Evolutionary conservation across 2,329 filamentous ascomycete genomes (phyloP).

Genomic region (Aspergillus tamarii): DNA sequence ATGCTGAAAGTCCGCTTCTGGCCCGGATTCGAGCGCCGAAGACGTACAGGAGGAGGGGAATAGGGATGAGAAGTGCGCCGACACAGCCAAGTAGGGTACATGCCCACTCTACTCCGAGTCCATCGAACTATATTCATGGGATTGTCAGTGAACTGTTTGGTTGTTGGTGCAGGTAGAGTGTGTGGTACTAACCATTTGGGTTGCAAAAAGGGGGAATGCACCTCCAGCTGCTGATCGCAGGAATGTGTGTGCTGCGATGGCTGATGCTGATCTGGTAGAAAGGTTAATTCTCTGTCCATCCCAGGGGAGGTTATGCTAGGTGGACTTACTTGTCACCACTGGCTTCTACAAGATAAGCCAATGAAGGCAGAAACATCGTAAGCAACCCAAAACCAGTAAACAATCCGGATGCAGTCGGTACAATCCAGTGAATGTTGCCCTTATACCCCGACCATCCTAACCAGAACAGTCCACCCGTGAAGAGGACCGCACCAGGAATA

Average conservation of each 20-base stretch:
- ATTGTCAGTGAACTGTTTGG: background rate
- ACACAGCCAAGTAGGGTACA: constrained; percentile 36
- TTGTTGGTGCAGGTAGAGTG: background rate
- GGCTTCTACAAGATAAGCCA: constrained; percentile 50
- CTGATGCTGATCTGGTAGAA: constrained; percentile 48
- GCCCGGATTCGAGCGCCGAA: constrained; percentile 16
- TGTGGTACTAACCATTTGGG: constrained; percentile 18
- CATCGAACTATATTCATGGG: constrained; percentile 28
- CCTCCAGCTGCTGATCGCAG: constrained; percentile 47
- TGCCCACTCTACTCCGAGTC: constrained; percentile 35
- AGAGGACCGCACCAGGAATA: constrained; percentile 49
- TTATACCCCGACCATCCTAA: constrained; percentile 46
- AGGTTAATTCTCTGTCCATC: background rate
- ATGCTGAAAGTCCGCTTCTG: background rate
- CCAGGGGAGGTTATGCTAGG: too few species aligned
- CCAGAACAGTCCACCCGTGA: constrained; percentile 49
- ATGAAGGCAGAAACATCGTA: constrained; percentile 51
- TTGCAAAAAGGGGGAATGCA: constrained; percentile 36
- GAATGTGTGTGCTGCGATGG: constrained; percentile 55
- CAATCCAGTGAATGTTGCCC: constrained; percentile 42
- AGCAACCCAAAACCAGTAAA: constrained; percentile 54
- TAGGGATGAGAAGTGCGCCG: constrained; percentile 30
- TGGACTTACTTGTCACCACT: constrained; percentile 3
- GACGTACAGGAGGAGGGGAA: constrained; percentile 28
- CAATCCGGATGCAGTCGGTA: constrained; percentile 44